Evolutionary conservation across 352 stramenopile genomes (phyloP), one percentile per base, ranked within the genome.

Genomic region (Peronospora belbahrii): DNA sequence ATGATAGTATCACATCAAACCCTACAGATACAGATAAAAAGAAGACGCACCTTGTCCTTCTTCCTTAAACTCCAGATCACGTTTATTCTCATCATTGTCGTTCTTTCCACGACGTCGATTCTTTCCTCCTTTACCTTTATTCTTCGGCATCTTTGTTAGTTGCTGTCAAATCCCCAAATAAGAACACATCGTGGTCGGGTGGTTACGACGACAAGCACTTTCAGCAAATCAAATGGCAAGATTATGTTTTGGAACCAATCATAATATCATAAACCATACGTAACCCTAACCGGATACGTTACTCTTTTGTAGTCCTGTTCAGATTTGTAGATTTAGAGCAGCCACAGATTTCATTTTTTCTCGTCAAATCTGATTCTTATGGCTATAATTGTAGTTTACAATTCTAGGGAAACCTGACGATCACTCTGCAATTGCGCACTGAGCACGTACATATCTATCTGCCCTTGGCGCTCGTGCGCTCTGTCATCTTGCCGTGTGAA

Each of bases 51-150:
- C 88, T 69, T 99, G 96, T 25, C 96, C 96, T 43, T 98, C 94
- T 68, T 99, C 96, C 72, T 99, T 99, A 79, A 98, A 99, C 77
- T 98, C 94, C 30, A 99, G 85, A 73, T 99, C 95, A 60, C 96
- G 89, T 78, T 98, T 99, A 63, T 97, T 97, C 74, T 98, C 96
- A 69, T 99, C 95, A 61, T 95, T 95, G 59, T 98, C 95, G 67
- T 97, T 97, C 81, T 99, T 99, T 70, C 96, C 96, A 69, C 93
- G 87, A 53, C 94, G 88, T 45, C 94, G 85, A 73, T 98, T 98
- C 76, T 98, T 98, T 74, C 95, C 95, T 67, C 95, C 95, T 68
- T 98, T 98, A 74, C 95, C 95, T 64, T 93, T 93, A 73, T 89
- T 88, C 71, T 93, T 93, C 56, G 79, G 79, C 79, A 90, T 88